Evolutionary conservation across 345 rosid species (phyloP).

Genomic region (Nephelium lappaceum): DNA sequence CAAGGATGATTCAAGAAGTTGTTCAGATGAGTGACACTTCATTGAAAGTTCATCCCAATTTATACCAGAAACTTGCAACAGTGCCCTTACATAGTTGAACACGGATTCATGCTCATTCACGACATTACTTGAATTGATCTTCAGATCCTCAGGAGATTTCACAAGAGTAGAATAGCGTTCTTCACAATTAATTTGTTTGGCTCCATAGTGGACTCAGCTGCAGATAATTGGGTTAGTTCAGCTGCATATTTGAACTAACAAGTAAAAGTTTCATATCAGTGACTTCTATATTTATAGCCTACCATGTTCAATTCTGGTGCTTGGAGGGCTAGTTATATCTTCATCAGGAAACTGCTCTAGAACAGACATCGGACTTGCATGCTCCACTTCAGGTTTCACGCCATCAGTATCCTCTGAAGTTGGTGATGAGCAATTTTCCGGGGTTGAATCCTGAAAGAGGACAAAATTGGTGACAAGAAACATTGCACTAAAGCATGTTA

Average conservation of each 20-base stretch:
- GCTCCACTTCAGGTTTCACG: slow-evolving; percentile 38
- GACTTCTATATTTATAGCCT: neutral
- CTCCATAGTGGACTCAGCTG: slow-evolving; percentile 34
- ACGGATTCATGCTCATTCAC: slow-evolving; percentile 33
- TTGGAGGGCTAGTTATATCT: slow-evolving; percentile 36
- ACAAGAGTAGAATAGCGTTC: slow-evolving; percentile 21
- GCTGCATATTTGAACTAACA: neutral
- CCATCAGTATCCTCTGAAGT: slow-evolving; percentile 26
- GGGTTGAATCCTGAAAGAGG: slow-evolving; percentile 42
- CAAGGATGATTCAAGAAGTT: slow-evolving; percentile 43
- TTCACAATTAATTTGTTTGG: slow-evolving; percentile 26
- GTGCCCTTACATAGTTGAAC: slow-evolving; percentile 38
- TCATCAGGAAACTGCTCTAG: slow-evolving; percentile 47
- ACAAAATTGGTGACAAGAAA: neutral
- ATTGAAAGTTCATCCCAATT: slow-evolving; percentile 55
- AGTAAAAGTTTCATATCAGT: neutral
- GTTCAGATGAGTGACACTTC: slow-evolving; percentile 42
- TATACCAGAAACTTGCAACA: slow-evolving; percentile 49
- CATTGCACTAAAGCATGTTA: too few relatives aligned
- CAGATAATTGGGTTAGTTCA: slow-evolving; percentile 13
- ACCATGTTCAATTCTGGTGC: slow-evolving; percentile 40
- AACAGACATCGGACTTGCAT: slow-evolving; percentile 69
- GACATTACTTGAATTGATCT: slow-evolving; percentile 10
- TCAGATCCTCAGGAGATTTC: slow-evolving; percentile 22
- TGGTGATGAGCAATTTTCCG: slow-evolving; percentile 26